These are phyloP conservation scores for Pseudogymnoascus sp. DNA, from an alignment of 2,329 filamentous ascomycete species.

Conservation along the genomic window DNA sequence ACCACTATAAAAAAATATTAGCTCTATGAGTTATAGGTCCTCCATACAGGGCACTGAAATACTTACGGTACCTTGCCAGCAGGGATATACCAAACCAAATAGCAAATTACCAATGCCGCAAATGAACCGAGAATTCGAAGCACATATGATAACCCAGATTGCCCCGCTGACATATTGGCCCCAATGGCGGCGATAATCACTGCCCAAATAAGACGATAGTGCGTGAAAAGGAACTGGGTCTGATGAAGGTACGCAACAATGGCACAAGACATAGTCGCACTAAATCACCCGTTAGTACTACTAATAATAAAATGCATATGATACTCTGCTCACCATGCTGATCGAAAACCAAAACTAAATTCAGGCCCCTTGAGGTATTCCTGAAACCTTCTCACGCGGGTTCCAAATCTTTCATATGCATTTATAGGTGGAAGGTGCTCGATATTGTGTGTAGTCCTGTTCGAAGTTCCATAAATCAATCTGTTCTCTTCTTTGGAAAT, in stretches of 20 bases:
- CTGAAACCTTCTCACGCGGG: constrained; percentile 3
- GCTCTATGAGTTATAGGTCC: neutral
- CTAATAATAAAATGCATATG: neutral
- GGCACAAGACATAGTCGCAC: constrained; percentile 10
- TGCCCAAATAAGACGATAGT: constrained; percentile 9
- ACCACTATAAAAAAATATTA: constrained; percentile 2
- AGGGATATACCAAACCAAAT: constrained; percentile 6
- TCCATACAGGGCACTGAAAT: neutral
- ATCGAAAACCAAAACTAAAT: constrained; percentile 12
- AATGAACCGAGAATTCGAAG: constrained; percentile 7
- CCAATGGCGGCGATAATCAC: constrained; percentile 11
- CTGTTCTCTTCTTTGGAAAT: constrained; percentile 1
- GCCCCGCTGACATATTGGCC: constrained; percentile 9
- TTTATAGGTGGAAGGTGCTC: constrained; percentile 1
- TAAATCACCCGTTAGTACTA: neutral
- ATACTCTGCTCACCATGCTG: constrained; percentile 10
- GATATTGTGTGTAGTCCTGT: constrained; percentile 10
- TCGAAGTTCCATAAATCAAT: constrained; percentile 5
- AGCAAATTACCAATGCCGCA: constrained; percentile 7
- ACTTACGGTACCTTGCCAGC: constrained; percentile 5
- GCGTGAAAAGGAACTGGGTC: constrained; percentile 6
- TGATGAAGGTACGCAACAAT: constrained; percentile 10
- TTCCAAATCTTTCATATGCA: constrained; percentile 5
- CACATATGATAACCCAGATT: constrained; percentile 10
- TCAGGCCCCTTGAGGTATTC: constrained; percentile 7